These are phyloP conservation scores for Phaseolus coccineus DNA, from an alignment of 331 rosid species.

Conservation along the genomic window DNA sequence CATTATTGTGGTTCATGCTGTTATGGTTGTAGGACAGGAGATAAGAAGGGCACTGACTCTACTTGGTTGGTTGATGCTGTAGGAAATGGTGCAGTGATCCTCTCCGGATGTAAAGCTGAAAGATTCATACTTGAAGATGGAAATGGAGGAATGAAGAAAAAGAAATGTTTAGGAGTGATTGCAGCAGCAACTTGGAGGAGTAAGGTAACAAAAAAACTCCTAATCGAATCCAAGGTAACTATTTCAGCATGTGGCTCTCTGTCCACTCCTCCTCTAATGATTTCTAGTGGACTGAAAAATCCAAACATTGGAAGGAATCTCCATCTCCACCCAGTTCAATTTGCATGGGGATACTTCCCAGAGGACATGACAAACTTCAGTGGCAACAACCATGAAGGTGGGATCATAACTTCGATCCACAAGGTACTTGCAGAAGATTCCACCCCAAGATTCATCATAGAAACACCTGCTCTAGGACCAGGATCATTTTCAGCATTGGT, in stretches of 20 bases:
- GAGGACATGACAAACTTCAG: slow-evolving; percentile 57
- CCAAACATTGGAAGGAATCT: slow-evolving; percentile 79
- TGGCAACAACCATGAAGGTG: slow-evolving; percentile 72
- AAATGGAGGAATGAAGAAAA: slow-evolving; percentile 49
- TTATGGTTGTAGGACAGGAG: slow-evolving; percentile 80
- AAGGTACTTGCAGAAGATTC: slow-evolving; percentile 60
- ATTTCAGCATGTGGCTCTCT: slow-evolving; percentile 83
- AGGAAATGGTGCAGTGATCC: slow-evolving; percentile 74
- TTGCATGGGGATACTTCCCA: slow-evolving; percentile 86
- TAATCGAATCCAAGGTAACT: slow-evolving; percentile 77
- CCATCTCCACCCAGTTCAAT: slow-evolving; percentile 79
- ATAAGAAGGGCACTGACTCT: slow-evolving; percentile 72
- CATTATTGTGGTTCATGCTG: slow-evolving; percentile 86
- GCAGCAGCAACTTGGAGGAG: slow-evolving; percentile 57
- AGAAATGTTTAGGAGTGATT: slow-evolving; percentile 71
- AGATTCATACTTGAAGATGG: slow-evolving; percentile 57
- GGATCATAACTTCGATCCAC: slow-evolving; percentile 81
- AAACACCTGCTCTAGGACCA: slow-evolving; percentile 78
- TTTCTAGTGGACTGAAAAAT: slow-evolving; percentile 76
- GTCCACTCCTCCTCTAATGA: slow-evolving; percentile 78
- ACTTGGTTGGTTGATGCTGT: slow-evolving; percentile 93
- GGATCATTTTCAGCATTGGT: slow-evolving; percentile 67
- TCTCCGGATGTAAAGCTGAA: slow-evolving; percentile 87
- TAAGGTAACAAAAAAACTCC: slow-evolving; percentile 64
- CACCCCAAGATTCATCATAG: slow-evolving; percentile 59